Evolutionary conservation across 345 rosid species (phyloP), one percentile per base, ranked within the genome.

Genomic region (Limnanthes douglasii): DNA sequence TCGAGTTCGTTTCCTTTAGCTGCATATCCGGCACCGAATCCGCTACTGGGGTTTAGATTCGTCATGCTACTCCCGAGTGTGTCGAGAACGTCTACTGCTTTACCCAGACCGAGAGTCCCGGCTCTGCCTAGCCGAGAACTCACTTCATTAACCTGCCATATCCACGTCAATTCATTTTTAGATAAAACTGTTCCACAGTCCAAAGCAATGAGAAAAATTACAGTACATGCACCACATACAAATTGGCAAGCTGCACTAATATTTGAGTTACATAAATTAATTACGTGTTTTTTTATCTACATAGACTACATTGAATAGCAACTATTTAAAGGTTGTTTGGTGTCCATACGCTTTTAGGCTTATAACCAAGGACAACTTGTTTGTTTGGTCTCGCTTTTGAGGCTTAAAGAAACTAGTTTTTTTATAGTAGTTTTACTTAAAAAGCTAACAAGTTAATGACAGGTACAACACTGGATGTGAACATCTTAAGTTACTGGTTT

Each of bases 41-140:
- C 92, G 48, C 74, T 53, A 8, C 50, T 56, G 10, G 39, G 56
- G 51, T 73, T 78, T 32, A 86, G 69, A 69, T 64, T 81, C 9
- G 94, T 65, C 94, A 86, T 67, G 60, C 94, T 81, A 51, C 96
- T 86, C 18, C 94, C 86, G 34, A 86, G 86, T 3, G 80, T 75
- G 62, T 86, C 96, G 54, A 86, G 58, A 36, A 82, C 94, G 33
- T 86, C 88, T 33, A 72, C 72, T 11, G 97, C 93, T 53, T 69
- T 79, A 37, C 69, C 86, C 11, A 75, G 54, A 20, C 77, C 77
- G 16, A 53, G 50, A 41, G 66, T 59, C 41, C 93, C 75, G 11
- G 86, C 97, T 65, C 69, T 75, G n/a, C 93, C 75, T 46, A 80
- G 36, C 17, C 63, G 69, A 37, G 75, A 56, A 61, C 92, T 64